Conservation (phyloP, 176 grass and related monocot genomes). For the Luzula sylvatica region DNA sequence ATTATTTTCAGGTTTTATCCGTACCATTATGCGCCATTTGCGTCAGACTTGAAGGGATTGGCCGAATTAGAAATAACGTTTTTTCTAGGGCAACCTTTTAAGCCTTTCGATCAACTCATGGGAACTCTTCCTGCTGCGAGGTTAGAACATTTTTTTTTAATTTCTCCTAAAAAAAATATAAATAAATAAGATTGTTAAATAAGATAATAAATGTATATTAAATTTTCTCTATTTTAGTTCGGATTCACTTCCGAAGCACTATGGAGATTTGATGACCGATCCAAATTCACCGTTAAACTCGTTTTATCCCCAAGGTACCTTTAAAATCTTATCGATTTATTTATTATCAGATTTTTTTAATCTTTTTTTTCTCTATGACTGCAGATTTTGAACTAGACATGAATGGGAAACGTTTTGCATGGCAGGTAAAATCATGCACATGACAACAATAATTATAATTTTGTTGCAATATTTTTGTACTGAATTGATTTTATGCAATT, state of each 20-base stretch:
- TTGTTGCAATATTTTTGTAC: constrained; percentile 1
- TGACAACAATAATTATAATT: not conserved
- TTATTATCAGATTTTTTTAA: constrained; percentile 8
- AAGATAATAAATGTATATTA: too few relatives aligned
- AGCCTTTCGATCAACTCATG: constrained; percentile 99
- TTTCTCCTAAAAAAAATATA: too few relatives aligned
- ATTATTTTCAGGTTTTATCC: constrained; percentile 99
- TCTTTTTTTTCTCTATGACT: too few relatives aligned
- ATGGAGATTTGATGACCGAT: constrained; percentile 64
- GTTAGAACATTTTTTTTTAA: constrained; percentile 30
- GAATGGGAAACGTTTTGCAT: constrained; percentile 97
- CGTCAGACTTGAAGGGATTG: constrained; percentile 76
- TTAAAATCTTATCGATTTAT: constrained; percentile 13
- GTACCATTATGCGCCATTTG: constrained; percentile 96
- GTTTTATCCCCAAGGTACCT: constrained; percentile 85
- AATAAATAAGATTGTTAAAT: too few relatives aligned
- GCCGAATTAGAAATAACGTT: constrained; percentile 95
- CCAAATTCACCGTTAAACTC: constrained; percentile 72
- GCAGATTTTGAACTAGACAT: constrained; percentile 98
- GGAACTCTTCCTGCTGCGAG: constrained; percentile 94
- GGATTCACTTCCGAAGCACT: constrained; percentile 81
- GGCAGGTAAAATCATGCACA: constrained; percentile 63
- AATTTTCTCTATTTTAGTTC: constrained; percentile 55
- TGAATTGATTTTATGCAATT: constrained; percentile 20
- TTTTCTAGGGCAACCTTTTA: constrained; percentile 99